Percentiles rank a stretch among this genome's conserved stretches.
Evolutionary conservation across 768 basidiomycete genomes (phyloP).

Genomic region (Coprinopsis marcescibilis): DNA sequence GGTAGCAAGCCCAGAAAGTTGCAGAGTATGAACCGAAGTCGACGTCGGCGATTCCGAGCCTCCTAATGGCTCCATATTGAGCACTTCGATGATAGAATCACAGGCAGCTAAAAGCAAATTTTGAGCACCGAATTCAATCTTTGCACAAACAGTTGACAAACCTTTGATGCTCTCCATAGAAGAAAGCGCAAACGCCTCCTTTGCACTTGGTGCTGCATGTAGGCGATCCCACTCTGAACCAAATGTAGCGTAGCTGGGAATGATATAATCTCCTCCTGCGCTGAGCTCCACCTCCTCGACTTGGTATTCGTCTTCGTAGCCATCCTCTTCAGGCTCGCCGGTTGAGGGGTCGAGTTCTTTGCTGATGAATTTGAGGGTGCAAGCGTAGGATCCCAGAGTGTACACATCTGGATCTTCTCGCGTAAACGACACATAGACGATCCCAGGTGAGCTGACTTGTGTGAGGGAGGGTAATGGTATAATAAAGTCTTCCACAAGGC

Average conservation of each 20-base stretch:
- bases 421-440: constrained; percentile 92
- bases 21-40: constrained; percentile 87
- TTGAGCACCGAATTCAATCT: constrained; percentile 8
- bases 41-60: constrained; percentile 82
- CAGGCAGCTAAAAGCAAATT: constrained; percentile 67
- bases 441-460: constrained; percentile 66
- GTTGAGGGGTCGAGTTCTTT: constrained; percentile 96
- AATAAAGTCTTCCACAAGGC: constrained; percentile 90
- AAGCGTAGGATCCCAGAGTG: constrained; percentile 79
- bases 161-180: constrained; percentile 94
- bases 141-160: constrained; percentile 30
- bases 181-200: constrained; percentile 90
- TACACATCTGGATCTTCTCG: constrained; percentile 75
- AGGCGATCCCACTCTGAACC: constrained; percentile 93
- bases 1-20: constrained; percentile 83
- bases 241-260: constrained; percentile 93
- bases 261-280: constrained; percentile 89
- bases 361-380: constrained; percentile 89
- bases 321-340: constrained; percentile 94
- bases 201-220: constrained; percentile 67
- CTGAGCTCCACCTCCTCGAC: constrained; percentile 93
- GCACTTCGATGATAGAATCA: constrained; percentile 91
- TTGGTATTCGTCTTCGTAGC: constrained; percentile 99
- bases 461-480: constrained; percentile 74
- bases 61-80: constrained; percentile 95